Evolutionary conservation across 306 rosid species (phyloP).

Genomic region (Arachis stenosperma): DNA sequence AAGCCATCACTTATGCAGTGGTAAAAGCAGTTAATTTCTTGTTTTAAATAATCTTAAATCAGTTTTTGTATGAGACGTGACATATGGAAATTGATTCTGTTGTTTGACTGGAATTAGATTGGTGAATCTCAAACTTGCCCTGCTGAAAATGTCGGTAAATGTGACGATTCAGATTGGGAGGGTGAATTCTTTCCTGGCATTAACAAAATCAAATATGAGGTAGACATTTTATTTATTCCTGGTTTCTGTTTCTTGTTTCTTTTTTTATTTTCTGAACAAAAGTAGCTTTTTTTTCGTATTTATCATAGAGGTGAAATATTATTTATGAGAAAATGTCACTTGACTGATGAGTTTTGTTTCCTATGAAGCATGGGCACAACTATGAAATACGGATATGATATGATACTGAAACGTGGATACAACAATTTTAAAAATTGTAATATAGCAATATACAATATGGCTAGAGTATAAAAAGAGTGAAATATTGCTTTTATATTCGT

Average conservation of each 20-base stretch:
- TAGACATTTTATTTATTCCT: constrained; percentile 15
- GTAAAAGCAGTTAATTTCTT: neutral
- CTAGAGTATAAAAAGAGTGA: too few species aligned
- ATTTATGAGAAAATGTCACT: too few species aligned
- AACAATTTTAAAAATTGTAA: too few species aligned
- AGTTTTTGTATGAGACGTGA: neutral
- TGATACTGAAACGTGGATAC: too few species aligned
- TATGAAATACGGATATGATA: too few species aligned
- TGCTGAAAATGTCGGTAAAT: constrained; percentile 51
- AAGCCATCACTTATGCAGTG: too few species aligned
- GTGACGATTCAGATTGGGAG: constrained; percentile 73
- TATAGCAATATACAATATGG: too few species aligned
- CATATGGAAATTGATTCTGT: neutral
- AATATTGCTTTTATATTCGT: too few species aligned
- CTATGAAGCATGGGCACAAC: neutral
- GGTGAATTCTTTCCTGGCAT: constrained; percentile 89
- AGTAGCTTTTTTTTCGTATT: too few species aligned
- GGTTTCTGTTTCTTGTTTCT: neutral
- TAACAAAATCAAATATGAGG: constrained; percentile 83
- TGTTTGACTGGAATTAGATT: constrained; percentile 48
- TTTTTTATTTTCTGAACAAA: too few species aligned
- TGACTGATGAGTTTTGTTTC: too few species aligned
- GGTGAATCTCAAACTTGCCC: constrained; percentile 70
- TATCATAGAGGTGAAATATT: too few species aligned
- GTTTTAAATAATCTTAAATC: neutral